Percentiles rank a stretch among this genome's conserved stretches.
Evolutionary conservation across 1,284 basidiomycete species (phyloP).

Genomic region (Papiliotrema flavescens): DNA sequence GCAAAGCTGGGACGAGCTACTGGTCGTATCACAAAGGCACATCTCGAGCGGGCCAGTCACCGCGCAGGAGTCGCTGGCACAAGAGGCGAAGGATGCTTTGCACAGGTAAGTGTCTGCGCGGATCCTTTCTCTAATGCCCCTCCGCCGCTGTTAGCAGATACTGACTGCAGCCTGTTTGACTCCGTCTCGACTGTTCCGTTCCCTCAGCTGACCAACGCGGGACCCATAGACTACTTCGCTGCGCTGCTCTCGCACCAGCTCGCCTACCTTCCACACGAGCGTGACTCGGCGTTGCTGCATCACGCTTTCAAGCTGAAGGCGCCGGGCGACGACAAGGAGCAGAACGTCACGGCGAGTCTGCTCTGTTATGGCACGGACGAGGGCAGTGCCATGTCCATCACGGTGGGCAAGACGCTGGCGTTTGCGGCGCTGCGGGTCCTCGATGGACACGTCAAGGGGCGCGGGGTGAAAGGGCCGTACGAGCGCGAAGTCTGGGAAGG

Average conservation of each 20-base stretch:
- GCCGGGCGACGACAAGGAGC: conserved; percentile 33
- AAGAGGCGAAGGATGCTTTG: conserved; percentile 56
- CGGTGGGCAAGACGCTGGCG: conserved; percentile 80
- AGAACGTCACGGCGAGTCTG: conserved; percentile 71
- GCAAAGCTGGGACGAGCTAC: conserved; percentile 23
- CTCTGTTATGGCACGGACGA: conserved; percentile 64
- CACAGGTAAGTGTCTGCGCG: conserved; percentile 52
- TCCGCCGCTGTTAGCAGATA: no score
- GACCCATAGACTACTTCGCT: conserved; percentile 77
- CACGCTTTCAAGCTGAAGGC: conserved; percentile 63
- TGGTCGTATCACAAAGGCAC: conserved; percentile 26
- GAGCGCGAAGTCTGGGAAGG: conserved; percentile 58
- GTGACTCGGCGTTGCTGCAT: conserved; percentile 81
- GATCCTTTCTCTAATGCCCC: no score
- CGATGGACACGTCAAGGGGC: conserved; percentile 60
- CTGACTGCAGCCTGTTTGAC: background rate
- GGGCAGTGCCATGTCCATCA: conserved; percentile 80
- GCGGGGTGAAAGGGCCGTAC: conserved; percentile 68
- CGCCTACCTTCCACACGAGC: conserved; percentile 66
- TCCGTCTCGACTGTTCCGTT: background rate
- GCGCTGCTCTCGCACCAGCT: conserved; percentile 70
- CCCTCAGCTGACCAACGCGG: conserved; percentile 51
- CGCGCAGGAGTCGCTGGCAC: conserved; percentile 33
- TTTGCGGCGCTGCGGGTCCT: conserved; percentile 70
- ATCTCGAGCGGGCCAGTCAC: no score